phyloP scores from a whole-genome alignment of 2,329 filamentous ascomycete genomes.

The Fusarium begoniae region DNA sequence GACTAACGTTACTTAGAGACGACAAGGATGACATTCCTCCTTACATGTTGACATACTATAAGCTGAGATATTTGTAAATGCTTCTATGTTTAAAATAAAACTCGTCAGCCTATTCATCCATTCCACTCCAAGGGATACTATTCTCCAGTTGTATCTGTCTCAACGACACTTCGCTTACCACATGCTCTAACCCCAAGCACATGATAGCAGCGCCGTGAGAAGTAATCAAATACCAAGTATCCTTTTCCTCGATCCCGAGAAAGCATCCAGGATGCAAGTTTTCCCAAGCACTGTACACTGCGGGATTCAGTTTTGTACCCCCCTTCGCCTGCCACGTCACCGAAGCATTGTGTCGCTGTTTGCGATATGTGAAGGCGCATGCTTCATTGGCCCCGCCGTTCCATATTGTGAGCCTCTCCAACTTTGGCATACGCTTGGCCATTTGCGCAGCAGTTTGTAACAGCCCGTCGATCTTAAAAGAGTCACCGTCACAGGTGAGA shows the following conservation, averaged over 20 bases:
- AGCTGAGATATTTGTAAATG: not conserved
- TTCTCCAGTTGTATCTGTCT: constrained; percentile 20
- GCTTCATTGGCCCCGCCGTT: constrained; percentile 5
- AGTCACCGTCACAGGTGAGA: not conserved
- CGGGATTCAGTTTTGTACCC: not conserved
- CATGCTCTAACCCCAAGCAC: constrained; percentile 7
- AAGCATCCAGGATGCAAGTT: not conserved
- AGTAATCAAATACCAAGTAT: not conserved
- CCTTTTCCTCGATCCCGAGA: not conserved
- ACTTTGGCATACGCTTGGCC: constrained; percentile 10
- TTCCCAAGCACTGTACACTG: not conserved
- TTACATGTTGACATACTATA: not conserved
- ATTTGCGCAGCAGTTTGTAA: not conserved
- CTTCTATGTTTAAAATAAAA: too few relatives aligned
- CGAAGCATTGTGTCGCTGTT: not conserved
- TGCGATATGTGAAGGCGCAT: constrained; percentile 9
- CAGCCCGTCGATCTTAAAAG: not conserved
- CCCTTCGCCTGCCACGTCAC: constrained; percentile 17
- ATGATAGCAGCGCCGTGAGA: constrained; percentile 26
- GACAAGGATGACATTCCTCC: not conserved
- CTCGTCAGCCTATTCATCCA: too few relatives aligned
- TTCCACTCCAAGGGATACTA: not conserved
- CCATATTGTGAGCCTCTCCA: constrained; percentile 7
- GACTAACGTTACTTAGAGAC: not conserved
- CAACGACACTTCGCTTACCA: constrained; percentile 9